Percentiles rank a stretch among this genome's conserved stretches.
Conservation (phyloP, 2,329 filamentous ascomycete genomes). For the Aspergillus sp. region DNA sequence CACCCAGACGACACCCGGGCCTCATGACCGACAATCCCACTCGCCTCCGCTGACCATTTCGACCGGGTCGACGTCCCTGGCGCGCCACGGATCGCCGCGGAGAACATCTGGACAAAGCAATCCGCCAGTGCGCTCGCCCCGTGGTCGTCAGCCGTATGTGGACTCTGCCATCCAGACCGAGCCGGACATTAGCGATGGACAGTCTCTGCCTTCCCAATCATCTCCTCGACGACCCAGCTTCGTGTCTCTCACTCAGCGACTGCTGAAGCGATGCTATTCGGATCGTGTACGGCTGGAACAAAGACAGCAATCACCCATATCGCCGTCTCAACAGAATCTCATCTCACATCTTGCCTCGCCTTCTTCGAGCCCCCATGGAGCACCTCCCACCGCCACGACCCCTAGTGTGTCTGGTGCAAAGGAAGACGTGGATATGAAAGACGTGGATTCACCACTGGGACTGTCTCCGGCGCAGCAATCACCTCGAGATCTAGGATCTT, state of each 20-base stretch:
- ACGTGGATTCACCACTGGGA: slow-evolving; percentile 32
- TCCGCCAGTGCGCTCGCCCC: slow-evolving; percentile 24
- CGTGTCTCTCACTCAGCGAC: slow-evolving; percentile 42
- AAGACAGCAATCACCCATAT: slow-evolving; percentile 19
- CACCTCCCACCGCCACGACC: slow-evolving; percentile 8
- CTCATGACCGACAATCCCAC: slow-evolving; percentile 40
- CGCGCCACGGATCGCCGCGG: slow-evolving; percentile 28
- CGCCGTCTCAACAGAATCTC: slow-evolving; percentile 14
- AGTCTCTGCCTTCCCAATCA: slow-evolving; percentile 17
- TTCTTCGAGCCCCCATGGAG: slow-evolving; percentile 13
- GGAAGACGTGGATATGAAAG: slow-evolving; percentile 50
- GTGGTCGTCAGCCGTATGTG: slow-evolving; percentile 37
- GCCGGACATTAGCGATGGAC: slow-evolving; percentile 37
- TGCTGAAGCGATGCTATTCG: slow-evolving; percentile 43
- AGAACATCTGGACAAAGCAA: slow-evolving; percentile 32
- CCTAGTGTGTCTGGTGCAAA: slow-evolving; percentile 13
- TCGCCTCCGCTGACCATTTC: slow-evolving; percentile 36
- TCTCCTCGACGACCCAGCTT: slow-evolving; percentile 31
- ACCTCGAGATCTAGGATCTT: slow-evolving; percentile 12
- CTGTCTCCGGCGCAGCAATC: slow-evolving; percentile 16
- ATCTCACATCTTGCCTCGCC: slow-evolving; percentile 11
- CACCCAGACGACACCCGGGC: slow-evolving; percentile 44
- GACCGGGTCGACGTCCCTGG: slow-evolving; percentile 25
- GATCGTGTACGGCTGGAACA: slow-evolving; percentile 40
- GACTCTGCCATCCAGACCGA: slow-evolving; percentile 46